Evolutionary conservation across 768 basidiomycete species (phyloP), one percentile per base, ranked within the genome.

Genomic region (Asterophora parasitica): DNA sequence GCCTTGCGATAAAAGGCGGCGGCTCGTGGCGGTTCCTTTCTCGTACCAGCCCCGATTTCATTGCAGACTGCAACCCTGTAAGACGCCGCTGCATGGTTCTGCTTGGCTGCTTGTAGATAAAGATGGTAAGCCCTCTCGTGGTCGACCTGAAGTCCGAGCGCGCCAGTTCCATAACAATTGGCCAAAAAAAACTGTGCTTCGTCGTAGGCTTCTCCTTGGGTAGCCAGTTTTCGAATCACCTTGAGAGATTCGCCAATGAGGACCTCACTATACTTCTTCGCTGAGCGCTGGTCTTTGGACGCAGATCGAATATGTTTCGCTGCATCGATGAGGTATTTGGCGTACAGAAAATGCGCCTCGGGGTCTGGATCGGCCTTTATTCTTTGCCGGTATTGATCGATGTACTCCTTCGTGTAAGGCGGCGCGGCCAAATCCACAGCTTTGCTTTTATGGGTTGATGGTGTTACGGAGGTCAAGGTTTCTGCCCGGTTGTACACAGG

Each of bases 151-250:
- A 98, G 74, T n/a, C 96, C 95, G 17, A 99, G 81, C 55, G 85
- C 85, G 7, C 96, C 96, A 0, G 93, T 96, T 15, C 95, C 94
- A 61, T 95, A 85, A 61, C 94, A 94, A 58, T 97, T 97, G 34
- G 95, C 96, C 37, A 98, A 76, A 76, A 96, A 98, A 71, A 98
- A 99, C 64, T 98, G 95, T 10, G 96, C 95, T 59, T 99, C 96
- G 49, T 92, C 83, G 65, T 91, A 94, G 1, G 92, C 83, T 47
- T 92, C 83, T 16, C 86, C 89, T 64, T 92, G 89, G 6, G 92
- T 94, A 3, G 95, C 96, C 42, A 98, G 73, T 43, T 92, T 82
- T 54, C 95, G 87, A 52, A 98, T 79, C 43, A 92, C 87, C 67
- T 97, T 95, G 58, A 99, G 72, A 8, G 90, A 83, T 68, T 99